Evolutionary conservation across 805 yeast species (phyloP), one percentile per base, ranked within the genome.

Genomic region (Barnettozyma wickerhamii): DNA sequence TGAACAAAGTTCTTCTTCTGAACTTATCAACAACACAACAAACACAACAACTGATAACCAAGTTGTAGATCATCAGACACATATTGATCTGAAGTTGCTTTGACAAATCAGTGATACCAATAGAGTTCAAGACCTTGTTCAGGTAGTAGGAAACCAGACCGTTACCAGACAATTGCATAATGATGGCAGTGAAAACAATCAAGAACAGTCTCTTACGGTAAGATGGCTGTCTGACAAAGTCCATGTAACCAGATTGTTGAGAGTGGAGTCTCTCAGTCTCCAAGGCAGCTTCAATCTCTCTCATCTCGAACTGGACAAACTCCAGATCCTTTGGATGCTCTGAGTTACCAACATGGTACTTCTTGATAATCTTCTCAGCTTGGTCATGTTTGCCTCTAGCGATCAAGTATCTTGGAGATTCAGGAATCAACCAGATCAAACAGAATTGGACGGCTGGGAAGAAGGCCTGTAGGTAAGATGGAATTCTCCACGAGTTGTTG

Each of bases 401-500:
- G 38, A 72, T 51, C 36, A 62, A 61, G 49, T 42, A 73, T 51
- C 78, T 60, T 46, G 78, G 78, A 20, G 72, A 65, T 55, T 73
- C 78, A 17, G 79, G 79, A 40, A 69, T 60, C 10, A 63, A 64
- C 14, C 35, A 68, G 33, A 69, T 42, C 19, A 65, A 52, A 5
- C 45, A 4, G 7, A 64, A 18, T 52, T 72, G 79, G 24, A 69
- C 10, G 3, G 66, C 19, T 4, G 81, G 79, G 47, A 71, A 59
- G 10, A 63, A 51, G 31, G 69, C 74, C 57, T 77, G 82, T 33
- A 76, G 45, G 36, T 64, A 63, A 5, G 77, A 64, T 29, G 82
- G 81, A 38, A 75, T 60, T 57, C 75, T 71, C 81, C 81, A 76
- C 28, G 69, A 60, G 65, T 68, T 66, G 23, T 59, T 52, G 33